These are phyloP conservation scores for Aethionema arabicum DNA, from an alignment of 345 rosid species.

Conservation along the genomic window DNA sequence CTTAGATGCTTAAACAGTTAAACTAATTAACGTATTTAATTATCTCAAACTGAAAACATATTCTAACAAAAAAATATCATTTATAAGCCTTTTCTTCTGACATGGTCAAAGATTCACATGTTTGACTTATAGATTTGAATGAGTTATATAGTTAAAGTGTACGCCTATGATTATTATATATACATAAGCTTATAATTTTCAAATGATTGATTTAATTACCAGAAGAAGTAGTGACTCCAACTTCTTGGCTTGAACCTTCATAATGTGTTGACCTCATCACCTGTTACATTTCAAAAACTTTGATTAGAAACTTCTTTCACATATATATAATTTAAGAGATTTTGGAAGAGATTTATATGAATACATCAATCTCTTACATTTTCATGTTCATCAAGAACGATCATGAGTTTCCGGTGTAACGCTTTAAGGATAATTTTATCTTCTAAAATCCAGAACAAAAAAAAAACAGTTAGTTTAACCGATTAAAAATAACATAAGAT, in stretches of 20 bases:
- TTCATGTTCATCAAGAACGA: conserved; percentile 27
- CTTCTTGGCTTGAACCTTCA: conserved; percentile 32
- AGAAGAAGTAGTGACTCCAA: conserved; percentile 27
- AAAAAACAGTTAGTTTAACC: conserved; percentile 1
- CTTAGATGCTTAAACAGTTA: conserved; percentile 14
- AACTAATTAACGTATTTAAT: conserved; percentile 3
- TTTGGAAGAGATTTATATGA: not conserved
- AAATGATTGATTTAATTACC: conserved; percentile 35
- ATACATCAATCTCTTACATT: conserved; percentile 24
- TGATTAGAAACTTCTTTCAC: conserved; percentile 11
- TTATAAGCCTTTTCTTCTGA: conserved; percentile 21
- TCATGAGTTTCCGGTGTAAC: conserved; percentile 30
- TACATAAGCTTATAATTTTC: not conserved
- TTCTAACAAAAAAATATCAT: conserved; percentile 7
- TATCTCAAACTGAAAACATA: conserved; percentile 14
- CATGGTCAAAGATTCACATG: conserved; percentile 29
- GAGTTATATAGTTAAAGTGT: conserved; percentile 5
- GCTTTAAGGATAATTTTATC: not conserved
- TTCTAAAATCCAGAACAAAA: conserved; percentile 16
- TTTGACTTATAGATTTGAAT: not conserved
- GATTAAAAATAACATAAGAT: too few relatives aligned
- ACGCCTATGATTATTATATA: conserved; percentile 2
- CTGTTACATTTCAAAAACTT: conserved; percentile 14
- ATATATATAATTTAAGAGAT: not conserved
- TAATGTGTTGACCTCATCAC: conserved; percentile 25